These are phyloP conservation scores for Pseudocohnilembus persalinus DNA, from an alignment of 169 alveolate genomes.

Conservation along the genomic window DNA sequence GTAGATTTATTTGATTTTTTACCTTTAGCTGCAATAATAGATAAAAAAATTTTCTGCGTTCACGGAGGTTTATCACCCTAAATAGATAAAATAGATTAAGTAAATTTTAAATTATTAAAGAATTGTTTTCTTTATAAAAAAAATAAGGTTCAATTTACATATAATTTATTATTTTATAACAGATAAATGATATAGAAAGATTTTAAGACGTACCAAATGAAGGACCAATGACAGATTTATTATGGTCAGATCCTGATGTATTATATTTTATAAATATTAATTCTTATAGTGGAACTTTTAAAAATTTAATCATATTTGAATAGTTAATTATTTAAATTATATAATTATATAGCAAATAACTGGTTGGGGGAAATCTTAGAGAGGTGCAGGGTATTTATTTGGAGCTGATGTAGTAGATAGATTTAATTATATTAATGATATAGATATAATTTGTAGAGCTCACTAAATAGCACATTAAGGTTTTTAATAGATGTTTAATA, in stretches of 20 bases:
- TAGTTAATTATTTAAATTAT: no score
- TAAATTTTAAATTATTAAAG: no score
- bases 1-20: slow-evolving; percentile 62
- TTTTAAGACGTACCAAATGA: slow-evolving; percentile 99
- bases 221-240: slow-evolving; percentile 99
- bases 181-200: slow-evolving; percentile 91
- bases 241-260: slow-evolving; percentile 99
- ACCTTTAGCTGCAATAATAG: slow-evolving; percentile 57
- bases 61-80: slow-evolving; percentile 98
- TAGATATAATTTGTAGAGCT: slow-evolving; percentile 53
- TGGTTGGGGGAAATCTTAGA: slow-evolving; percentile 13
- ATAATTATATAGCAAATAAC: not conserved
- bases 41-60: slow-evolving; percentile 83
- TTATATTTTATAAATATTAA: slow-evolving; percentile 9
- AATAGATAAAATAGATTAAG: slow-evolving; percentile 89
- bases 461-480: slow-evolving; percentile 56
- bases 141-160: slow-evolving; percentile 39
- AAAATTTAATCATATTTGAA: no score
- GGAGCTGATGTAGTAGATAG: slow-evolving; percentile 64
- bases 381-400: slow-evolving; percentile 70
- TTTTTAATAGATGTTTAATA: not conserved
- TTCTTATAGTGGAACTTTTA: no score
- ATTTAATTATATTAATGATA: slow-evolving; percentile 54
- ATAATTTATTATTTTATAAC: not conserved
- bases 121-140: no score